A percentile compares a stretch with the other conserved stretches of the same genome.
phyloP scores from a whole-genome alignment of 2,329 filamentous ascomycete genomes.

The Phyllosticta citribraziliensis region DNA sequence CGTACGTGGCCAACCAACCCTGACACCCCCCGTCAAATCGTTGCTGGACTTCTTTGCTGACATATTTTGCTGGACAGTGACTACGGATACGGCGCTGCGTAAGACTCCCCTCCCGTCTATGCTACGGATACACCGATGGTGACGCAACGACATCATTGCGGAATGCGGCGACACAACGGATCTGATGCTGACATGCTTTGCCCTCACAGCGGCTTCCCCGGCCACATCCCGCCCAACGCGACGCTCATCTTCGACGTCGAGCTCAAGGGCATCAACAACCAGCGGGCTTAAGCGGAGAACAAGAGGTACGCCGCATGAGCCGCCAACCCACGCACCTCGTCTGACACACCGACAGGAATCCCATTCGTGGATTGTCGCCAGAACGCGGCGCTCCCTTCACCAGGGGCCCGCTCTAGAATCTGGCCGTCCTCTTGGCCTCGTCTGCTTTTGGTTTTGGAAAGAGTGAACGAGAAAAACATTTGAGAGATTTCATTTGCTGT shows the following conservation, averaged over 20 bases:
- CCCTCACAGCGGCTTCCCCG: slow-evolving; percentile 61
- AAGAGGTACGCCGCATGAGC: too few species aligned
- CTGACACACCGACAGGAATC: background rate
- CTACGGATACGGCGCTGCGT: slow-evolving; percentile 29
- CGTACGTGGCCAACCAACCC: slow-evolving; percentile 41
- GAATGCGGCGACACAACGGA: background rate
- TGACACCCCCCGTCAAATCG: background rate
- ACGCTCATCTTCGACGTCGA: slow-evolving; percentile 69
- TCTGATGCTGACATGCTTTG: slow-evolving; percentile 16
- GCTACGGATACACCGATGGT: too few species aligned
- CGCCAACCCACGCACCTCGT: too few species aligned
- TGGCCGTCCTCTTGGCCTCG: background rate
- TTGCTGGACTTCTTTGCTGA: background rate
- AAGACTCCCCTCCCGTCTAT: slow-evolving; percentile 12
- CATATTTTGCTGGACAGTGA: slow-evolving; percentile 17
- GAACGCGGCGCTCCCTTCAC: background rate
- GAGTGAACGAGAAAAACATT: background rate
- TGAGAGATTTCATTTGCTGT: background rate
- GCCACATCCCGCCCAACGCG: slow-evolving; percentile 64
- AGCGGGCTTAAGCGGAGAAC: slow-evolving; percentile 25
- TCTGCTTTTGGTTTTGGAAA: background rate
- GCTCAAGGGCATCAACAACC: slow-evolving; percentile 53
- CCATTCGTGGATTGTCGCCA: background rate
- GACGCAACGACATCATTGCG: background rate
- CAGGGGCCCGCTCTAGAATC: background rate